Conservation (phyloP, 257 asterid genomes). For the Rubia yunnanensis region DNA sequence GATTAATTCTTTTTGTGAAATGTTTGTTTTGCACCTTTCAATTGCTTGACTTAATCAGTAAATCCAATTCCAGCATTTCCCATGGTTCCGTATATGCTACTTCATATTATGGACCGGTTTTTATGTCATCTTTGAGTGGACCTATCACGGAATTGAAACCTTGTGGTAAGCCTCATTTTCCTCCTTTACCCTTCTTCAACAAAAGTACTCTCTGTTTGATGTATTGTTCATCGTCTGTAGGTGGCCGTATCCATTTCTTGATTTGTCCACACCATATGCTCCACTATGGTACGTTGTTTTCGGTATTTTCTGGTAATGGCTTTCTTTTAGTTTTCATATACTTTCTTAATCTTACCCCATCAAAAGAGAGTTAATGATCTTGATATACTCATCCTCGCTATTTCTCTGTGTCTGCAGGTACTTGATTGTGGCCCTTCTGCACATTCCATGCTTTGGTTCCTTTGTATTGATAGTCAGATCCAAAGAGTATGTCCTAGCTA, state of each 20-base stretch:
- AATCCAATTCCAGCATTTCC: conserved; percentile 52
- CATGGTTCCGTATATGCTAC: conserved; percentile 74
- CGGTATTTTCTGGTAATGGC: background rate
- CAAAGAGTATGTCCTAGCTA: conserved; percentile 38
- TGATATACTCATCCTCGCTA: background rate
- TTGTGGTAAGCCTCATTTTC: conserved; percentile 42
- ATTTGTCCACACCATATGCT: conserved; percentile 43
- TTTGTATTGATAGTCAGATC: conserved; percentile 41
- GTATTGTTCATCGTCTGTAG: conserved; percentile 27
- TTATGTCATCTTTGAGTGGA: conserved; percentile 87
- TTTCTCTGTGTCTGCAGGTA: conserved; percentile 44
- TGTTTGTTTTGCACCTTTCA: conserved; percentile 8
- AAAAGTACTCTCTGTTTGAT: conserved; percentile 6
- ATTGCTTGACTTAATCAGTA: conserved; percentile 6
- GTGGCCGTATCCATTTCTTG: conserved; percentile 99
- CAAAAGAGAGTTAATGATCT: background rate
- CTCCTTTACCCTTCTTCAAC: background rate
- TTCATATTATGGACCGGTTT: conserved; percentile 60
- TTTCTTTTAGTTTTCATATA: background rate
- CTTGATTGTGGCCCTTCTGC: conserved; percentile 64
- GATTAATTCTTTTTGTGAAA: conserved; percentile 10
- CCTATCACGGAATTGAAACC: conserved; percentile 49
- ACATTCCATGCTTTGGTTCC: conserved; percentile 63
- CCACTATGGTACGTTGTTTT: conserved; percentile 56
- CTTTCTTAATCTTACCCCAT: background rate